Percentiles rank a stretch among this genome's conserved stretches.
Evolutionary conservation across 129 eudicot genomes (phyloP).

Genomic region (Flaveria linearis): DNA sequence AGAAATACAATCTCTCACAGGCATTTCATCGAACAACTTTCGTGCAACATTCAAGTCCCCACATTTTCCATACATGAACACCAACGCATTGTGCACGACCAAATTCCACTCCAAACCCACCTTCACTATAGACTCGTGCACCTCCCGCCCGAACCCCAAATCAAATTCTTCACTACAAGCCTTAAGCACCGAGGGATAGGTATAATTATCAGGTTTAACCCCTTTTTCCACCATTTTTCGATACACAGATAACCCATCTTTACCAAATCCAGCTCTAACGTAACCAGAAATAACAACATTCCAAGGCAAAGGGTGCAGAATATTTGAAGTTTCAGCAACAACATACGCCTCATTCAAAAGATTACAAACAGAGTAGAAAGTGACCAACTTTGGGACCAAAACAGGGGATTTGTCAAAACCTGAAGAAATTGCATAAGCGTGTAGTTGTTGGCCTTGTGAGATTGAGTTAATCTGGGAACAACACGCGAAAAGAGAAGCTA

Average conservation of each 20-base stretch:
- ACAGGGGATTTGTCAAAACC: slow-evolving; percentile 42
- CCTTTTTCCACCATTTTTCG: slow-evolving; percentile 49
- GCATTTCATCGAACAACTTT: slow-evolving; percentile 46
- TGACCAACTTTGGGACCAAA: slow-evolving; percentile 54
- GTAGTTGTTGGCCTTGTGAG: slow-evolving; percentile 69
- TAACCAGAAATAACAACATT: slow-evolving; percentile 58
- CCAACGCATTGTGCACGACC: slow-evolving; percentile 66
- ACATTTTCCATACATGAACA: slow-evolving; percentile 66
- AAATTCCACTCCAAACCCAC: slow-evolving; percentile 47
- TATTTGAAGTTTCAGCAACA: slow-evolving; percentile 37
- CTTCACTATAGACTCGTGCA: slow-evolving; percentile 40
- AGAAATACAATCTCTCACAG: slow-evolving; percentile 52
- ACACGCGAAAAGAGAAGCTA: slow-evolving; percentile 52
- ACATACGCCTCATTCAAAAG: slow-evolving; percentile 45
- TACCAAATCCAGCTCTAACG: slow-evolving; percentile 44
- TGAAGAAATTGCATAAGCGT: slow-evolving; percentile 36
- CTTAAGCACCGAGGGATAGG: slow-evolving; percentile 72
- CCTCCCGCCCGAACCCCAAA: slow-evolving; percentile 52
- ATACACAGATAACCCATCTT: slow-evolving; percentile 51
- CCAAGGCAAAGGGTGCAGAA: slow-evolving; percentile 56
- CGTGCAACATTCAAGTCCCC: slow-evolving; percentile 55
- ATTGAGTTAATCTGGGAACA: too few species aligned
- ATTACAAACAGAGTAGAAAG: slow-evolving; percentile 43
- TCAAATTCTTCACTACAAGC: slow-evolving; percentile 62
- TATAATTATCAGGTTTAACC: slow-evolving; percentile 53